These are phyloP conservation scores for Cercospora janseana DNA, from an alignment of 2,329 filamentous ascomycete species.

Conservation along the genomic window DNA sequence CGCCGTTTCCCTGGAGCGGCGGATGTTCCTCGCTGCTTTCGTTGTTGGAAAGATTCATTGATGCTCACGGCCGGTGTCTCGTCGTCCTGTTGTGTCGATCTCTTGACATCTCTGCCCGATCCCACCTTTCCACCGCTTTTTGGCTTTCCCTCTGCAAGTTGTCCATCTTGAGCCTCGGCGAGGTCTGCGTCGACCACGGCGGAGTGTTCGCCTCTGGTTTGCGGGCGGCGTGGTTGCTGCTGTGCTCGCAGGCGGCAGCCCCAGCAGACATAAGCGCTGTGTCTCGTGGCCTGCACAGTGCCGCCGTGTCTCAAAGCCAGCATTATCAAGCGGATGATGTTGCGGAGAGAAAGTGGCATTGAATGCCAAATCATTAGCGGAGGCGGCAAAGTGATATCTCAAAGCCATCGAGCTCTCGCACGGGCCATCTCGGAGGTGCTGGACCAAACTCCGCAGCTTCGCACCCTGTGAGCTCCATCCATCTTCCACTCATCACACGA, in stretches of 20 bases:
- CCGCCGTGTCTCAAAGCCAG: constrained; percentile 21
- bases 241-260: constrained; percentile 23
- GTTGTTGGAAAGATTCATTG: no score
- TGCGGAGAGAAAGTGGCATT: neutral
- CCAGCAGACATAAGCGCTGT: constrained; percentile 28
- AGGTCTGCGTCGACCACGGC: neutral
- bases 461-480: neutral
- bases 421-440: constrained; percentile 1
- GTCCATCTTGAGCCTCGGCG: neutral
- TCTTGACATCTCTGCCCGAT: no score
- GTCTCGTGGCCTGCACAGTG: constrained; percentile 14
- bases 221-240: neutral
- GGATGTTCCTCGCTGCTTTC: no score
- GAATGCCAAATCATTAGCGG: no score
- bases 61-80: no score
- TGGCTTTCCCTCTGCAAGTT: neutral
- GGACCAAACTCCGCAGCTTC: constrained; percentile 6
- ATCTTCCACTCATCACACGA: neutral
- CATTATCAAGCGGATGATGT: constrained; percentile 14
- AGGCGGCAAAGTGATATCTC: no score
- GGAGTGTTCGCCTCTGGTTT: neutral
- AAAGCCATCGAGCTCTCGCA: neutral
- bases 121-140: neutral
- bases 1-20: no score
- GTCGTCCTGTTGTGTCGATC: neutral